These are phyloP conservation scores for Myxozyma melibiosi DNA, from an alignment of 805 yeast species.

Conservation along the genomic window DNA sequence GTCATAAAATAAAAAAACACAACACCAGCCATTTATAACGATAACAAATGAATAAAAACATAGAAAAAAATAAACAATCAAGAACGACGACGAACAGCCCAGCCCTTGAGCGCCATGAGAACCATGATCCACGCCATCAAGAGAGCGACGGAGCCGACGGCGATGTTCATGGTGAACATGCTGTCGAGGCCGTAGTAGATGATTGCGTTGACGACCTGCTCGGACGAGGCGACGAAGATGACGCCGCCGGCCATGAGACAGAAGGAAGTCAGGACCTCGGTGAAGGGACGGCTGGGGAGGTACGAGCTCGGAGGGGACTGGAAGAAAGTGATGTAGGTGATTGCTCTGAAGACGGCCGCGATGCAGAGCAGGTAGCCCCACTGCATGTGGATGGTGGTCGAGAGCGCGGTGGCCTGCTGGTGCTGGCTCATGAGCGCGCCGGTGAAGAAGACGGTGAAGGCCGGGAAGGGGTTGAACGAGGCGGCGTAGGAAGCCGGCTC, in stretches of 20 bases:
- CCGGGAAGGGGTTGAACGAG: constrained; percentile 94
- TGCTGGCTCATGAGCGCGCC: constrained; percentile 95
- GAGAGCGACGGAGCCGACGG: constrained; percentile 75
- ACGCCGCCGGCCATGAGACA: constrained; percentile 85
- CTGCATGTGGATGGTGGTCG: constrained; percentile 81
- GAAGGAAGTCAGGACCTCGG: constrained; percentile 80
- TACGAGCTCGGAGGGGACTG: constrained; percentile 43
- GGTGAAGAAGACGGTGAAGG: constrained; percentile 92
- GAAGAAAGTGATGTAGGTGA: constrained; percentile 61
- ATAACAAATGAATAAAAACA: not conserved
- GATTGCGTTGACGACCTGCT: constrained; percentile 78
- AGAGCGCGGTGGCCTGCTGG: constrained; percentile 74
- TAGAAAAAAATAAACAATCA: not conserved
- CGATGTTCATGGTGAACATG: constrained; percentile 88
- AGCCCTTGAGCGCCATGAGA: constrained; percentile 52
- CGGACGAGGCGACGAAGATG: constrained; percentile 89
- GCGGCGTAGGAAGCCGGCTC: constrained; percentile 43
- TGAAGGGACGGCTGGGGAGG: constrained; percentile 72
- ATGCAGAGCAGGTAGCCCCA: constrained; percentile 89
- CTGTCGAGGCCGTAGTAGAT: constrained; percentile 79
- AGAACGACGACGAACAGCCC: constrained; percentile 33
- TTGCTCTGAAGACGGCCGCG: constrained; percentile 75
- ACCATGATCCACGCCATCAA: constrained; percentile 88
- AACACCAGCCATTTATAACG: not conserved
- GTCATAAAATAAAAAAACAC: not conserved